Conservation (phyloP, 129 eudicot genomes). For the Dittrichia graveolens region DNA sequence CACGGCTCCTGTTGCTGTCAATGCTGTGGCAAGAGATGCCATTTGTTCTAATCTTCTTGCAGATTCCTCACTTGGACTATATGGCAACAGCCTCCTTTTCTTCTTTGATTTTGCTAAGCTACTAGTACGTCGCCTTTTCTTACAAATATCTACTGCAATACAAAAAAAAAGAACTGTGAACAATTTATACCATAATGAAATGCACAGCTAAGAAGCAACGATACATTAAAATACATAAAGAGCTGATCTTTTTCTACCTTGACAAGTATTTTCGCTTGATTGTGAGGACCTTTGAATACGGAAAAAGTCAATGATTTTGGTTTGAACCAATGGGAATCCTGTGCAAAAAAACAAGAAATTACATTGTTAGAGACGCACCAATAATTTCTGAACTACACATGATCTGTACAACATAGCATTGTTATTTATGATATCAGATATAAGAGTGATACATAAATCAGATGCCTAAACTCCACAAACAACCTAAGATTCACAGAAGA, state of each 20-base stretch:
- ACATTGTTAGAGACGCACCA: not conserved
- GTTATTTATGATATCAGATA: not conserved
- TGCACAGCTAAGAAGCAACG: not conserved
- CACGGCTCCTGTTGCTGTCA: constrained; percentile 72
- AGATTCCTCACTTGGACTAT: constrained; percentile 69
- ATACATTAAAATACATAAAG: not conserved
- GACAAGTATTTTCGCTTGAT: constrained; percentile 34
- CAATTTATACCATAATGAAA: not conserved
- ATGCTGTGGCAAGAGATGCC: constrained; percentile 90
- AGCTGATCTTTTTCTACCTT: constrained; percentile 40
- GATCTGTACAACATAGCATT: too few species aligned
- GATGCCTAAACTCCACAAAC: not conserved
- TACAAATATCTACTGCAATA: constrained; percentile 36
- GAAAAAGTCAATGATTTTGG: constrained; percentile 91
- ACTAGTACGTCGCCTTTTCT: constrained; percentile 61
- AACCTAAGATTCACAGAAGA: too few species aligned
- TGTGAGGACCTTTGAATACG: constrained; percentile 73
- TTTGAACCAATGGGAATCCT: constrained; percentile 85
- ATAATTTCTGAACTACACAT: not conserved
- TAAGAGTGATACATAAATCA: not conserved
- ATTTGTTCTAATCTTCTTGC: constrained; percentile 71
- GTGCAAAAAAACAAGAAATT: constrained; percentile 18
- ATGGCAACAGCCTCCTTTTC: constrained; percentile 71
- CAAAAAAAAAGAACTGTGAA: not conserved
- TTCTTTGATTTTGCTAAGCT: constrained; percentile 58